phyloP scores from a whole-genome alignment of 768 basidiomycete species.

The Tulasnella sp. region DNA sequence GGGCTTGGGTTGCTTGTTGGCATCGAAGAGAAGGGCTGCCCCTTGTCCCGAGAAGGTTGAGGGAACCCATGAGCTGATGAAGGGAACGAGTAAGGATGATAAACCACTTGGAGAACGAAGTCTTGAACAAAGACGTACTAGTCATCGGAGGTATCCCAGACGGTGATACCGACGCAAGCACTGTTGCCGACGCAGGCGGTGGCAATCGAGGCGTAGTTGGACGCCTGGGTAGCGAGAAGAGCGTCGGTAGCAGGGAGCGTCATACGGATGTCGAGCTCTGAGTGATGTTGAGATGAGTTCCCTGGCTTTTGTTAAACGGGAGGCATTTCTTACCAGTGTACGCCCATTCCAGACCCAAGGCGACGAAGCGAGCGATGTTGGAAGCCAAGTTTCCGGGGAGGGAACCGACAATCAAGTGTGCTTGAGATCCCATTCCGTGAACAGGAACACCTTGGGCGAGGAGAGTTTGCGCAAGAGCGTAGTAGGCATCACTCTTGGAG shows the following conservation, averaged over 20 bases:
- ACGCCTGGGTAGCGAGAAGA: constrained; percentile 41
- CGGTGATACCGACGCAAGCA: constrained; percentile 18
- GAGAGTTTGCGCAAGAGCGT: constrained; percentile 40
- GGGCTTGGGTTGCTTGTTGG: too few species aligned
- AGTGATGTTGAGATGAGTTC: too few species aligned
- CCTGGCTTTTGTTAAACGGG: too few species aligned
- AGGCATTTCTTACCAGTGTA: constrained; percentile 37
- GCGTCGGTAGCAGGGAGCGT: constrained; percentile 39
- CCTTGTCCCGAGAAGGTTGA: too few species aligned
- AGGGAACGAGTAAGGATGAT: too few species aligned
- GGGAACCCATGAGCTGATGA: too few species aligned
- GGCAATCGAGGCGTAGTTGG: constrained; percentile 46
- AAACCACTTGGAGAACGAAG: not conserved
- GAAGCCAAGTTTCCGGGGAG: constrained; percentile 26
- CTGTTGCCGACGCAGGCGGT: constrained; percentile 34
- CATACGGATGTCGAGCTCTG: constrained; percentile 54
- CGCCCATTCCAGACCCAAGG: constrained; percentile 53
- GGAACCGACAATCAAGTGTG: constrained; percentile 6
- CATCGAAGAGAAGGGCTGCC: too few species aligned
- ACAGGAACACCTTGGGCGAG: constrained; percentile 39
- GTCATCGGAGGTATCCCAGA: constrained; percentile 36
- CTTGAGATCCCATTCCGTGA: constrained; percentile 49
- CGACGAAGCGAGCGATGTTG: constrained; percentile 41
- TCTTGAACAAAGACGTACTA: not conserved
- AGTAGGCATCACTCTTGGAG: constrained; percentile 47